Evolutionary conservation across 805 yeast species (phyloP).

Genomic region (Isabelozyma gotoi): DNA sequence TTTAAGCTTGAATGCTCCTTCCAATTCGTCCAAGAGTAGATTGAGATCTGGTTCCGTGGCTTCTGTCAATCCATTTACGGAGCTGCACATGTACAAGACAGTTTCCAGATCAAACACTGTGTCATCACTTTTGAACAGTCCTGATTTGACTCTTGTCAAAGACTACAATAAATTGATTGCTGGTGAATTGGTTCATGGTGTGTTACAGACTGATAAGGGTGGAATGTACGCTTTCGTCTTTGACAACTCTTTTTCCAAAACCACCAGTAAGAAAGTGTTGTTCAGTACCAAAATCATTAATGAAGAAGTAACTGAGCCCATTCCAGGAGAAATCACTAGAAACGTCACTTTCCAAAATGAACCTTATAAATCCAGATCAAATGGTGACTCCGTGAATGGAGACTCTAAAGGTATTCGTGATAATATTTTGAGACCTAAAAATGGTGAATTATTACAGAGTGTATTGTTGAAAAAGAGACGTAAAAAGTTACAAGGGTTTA

Average conservation of each 20-base stretch:
- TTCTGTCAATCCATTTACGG: constrained; percentile 34
- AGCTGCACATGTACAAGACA: constrained; percentile 28
- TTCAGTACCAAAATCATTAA: constrained; percentile 45
- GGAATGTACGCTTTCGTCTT: constrained; percentile 86
- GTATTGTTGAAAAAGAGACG: constrained; percentile 73
- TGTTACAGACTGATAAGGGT: constrained; percentile 54
- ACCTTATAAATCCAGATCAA: not conserved
- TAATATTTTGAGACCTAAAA: constrained; percentile 41
- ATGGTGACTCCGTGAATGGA: not conserved
- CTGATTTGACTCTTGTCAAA: constrained; percentile 52
- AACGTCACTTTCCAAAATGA: not conserved
- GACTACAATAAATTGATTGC: constrained; percentile 52
- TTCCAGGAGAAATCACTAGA: not conserved
- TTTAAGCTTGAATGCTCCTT: constrained; percentile 1
- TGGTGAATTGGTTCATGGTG: constrained; percentile 63
- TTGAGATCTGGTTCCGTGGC: constrained; percentile 29
- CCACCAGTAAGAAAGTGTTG: constrained; percentile 74
- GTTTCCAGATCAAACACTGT: constrained; percentile 40
- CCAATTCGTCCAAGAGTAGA: not conserved
- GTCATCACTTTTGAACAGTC: constrained; percentile 35
- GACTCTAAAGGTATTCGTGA: not conserved
- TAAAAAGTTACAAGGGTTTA: constrained; percentile 82
- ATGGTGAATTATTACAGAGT: constrained; percentile 78
- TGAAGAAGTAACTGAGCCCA: not conserved
- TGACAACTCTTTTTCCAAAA: constrained; percentile 89